Conservation (phyloP, 2,329 filamentous ascomycete genomes). For the Paracamarosporium sp. region DNA sequence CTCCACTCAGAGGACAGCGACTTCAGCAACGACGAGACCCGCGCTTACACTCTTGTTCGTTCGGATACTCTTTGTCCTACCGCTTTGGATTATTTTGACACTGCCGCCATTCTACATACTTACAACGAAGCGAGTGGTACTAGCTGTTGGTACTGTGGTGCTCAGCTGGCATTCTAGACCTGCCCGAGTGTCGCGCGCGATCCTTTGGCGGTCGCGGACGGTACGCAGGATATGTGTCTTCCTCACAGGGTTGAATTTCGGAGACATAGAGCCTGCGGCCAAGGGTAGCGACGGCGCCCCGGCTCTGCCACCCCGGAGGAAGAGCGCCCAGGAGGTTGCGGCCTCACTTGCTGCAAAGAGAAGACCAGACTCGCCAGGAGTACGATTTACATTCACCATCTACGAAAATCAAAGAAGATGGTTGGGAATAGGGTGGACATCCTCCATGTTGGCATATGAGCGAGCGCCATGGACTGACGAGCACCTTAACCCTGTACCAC, state of each 20-base stretch:
- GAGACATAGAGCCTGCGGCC: conserved; percentile 46
- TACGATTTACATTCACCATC: conserved; percentile 94
- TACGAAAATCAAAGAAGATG: conserved; percentile 97
- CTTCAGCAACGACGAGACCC: conserved; percentile 87
- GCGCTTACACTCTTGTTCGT: conserved; percentile 90
- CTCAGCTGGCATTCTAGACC: conserved; percentile 93
- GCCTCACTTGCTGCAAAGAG: conserved; percentile 52
- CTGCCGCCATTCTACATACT: conserved; percentile 84
- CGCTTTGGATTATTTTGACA: conserved; percentile 84
- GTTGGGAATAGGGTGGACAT: conserved; percentile 95
- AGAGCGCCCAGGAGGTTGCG: conserved; percentile 56
- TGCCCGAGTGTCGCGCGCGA: conserved; percentile 80
- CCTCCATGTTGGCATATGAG: conserved; percentile 88
- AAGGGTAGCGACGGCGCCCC: conserved; percentile 43
- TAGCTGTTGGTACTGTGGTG: conserved; percentile 85
- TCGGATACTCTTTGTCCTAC: conserved; percentile 85
- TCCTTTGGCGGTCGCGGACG: conserved; percentile 86
- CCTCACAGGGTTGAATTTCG: conserved; percentile 82
- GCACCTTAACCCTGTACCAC: conserved; percentile 80
- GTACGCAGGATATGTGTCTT: conserved; percentile 73
- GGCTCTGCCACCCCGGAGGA: conserved; percentile 50
- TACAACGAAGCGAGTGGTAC: conserved; percentile 81
- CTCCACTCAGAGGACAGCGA: conserved; percentile 87
- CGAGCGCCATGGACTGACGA: conserved; percentile 94
- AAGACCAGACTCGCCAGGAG: conserved; percentile 68